A percentile compares a stretch with the other conserved stretches of the same genome.
phyloP scores from a whole-genome alignment of 2,329 filamentous ascomycete genomes.

The Pseudogymnoascus destructans region DNA sequence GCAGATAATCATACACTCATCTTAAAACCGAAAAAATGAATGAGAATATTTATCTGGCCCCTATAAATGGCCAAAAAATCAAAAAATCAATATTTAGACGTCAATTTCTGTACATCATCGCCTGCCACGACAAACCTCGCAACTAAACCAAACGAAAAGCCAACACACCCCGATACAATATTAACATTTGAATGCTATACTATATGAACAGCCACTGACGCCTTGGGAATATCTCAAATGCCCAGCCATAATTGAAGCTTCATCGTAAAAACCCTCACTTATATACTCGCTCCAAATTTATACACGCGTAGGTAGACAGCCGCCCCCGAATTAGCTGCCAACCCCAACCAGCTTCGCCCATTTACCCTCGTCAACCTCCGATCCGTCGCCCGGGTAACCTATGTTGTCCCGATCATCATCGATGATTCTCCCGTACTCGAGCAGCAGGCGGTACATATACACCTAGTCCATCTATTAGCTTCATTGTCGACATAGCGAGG shows the following conservation, averaged over 20 bases:
- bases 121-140: neutral
- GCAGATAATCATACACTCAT: neutral
- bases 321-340: neutral
- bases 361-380: slow-evolving; percentile 21
- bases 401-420: slow-evolving; percentile 28
- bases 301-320: neutral
- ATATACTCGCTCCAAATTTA: neutral
- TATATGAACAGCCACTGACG: neutral
- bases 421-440: slow-evolving; percentile 44
- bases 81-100: neutral
- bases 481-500: neutral
- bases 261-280: neutral
- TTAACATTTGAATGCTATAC: neutral
- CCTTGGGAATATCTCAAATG: neutral
- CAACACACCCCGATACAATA: neutral
- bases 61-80: neutral
- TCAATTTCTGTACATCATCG: neutral
- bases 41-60: neutral
- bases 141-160: neutral
- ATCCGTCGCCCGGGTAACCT: slow-evolving; percentile 25
- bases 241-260: neutral
- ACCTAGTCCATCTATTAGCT: slow-evolving; percentile 29
- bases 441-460: slow-evolving; percentile 51
- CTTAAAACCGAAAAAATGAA: neutral
- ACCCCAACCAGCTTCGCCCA: neutral